Evolutionary conservation across 805 yeast species (phyloP).

Genomic region (Pichia exigua): DNA sequence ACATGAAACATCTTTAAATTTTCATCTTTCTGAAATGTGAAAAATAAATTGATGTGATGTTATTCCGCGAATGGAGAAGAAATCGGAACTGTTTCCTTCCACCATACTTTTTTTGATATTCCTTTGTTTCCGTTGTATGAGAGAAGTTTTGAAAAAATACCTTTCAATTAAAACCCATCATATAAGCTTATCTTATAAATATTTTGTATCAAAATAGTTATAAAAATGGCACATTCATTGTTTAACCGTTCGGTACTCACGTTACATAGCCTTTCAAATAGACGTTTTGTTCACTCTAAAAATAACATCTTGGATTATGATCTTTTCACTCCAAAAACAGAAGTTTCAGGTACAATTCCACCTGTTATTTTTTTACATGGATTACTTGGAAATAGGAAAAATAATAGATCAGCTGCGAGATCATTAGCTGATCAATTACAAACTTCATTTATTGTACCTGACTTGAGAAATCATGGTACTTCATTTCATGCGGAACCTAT

Average conservation of each 20-base stretch:
- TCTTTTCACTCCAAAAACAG: conserved; percentile 4
- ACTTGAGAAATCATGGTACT: conserved; percentile 83
- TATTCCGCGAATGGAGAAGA: no score
- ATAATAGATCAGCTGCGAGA: conserved; percentile 70
- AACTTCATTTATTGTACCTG: conserved; percentile 60
- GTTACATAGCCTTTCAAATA: not conserved
- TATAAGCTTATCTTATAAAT: not conserved
- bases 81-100: not conserved
- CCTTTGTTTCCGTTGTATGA: not conserved
- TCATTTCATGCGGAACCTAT: conserved; percentile 69
- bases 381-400: conserved; percentile 70
- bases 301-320: conserved; percentile 7
- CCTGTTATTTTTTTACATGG: conserved; percentile 85
- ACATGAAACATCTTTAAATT: not conserved
- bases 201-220: not conserved
- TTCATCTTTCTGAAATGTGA: no score
- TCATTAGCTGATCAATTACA: conserved; percentile 35
- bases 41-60: not conserved
- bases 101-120: no score
- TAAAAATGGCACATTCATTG: not conserved
- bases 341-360: conserved; percentile 17
- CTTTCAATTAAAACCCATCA: not conserved
- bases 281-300: not conserved
- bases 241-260: not conserved
- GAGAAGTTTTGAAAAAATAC: not conserved